These are phyloP conservation scores for Fraxinus americana DNA, from an alignment of 257 asterid species.

Conservation along the genomic window DNA sequence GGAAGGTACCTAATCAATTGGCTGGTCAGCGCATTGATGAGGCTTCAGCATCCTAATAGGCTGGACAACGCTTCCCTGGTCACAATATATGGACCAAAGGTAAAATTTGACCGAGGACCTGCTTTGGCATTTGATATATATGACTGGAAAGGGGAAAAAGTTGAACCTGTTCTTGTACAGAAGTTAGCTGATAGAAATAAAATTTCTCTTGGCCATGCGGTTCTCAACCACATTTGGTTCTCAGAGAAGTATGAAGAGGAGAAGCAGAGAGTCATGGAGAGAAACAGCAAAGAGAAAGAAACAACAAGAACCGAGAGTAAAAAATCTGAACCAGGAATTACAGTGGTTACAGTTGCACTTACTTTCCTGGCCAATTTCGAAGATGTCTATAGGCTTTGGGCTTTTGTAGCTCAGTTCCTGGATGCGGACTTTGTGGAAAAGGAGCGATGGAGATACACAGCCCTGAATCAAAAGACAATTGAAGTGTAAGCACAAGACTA, in stretches of 20 bases:
- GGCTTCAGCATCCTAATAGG: slow-evolving; percentile 86
- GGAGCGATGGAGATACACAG: slow-evolving; percentile 93
- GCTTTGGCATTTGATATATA: slow-evolving; percentile 79
- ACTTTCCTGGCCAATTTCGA: slow-evolving; percentile 79
- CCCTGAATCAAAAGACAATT: slow-evolving; percentile 72
- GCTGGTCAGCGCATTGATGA: slow-evolving; percentile 69
- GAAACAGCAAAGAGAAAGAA: slow-evolving; percentile 32
- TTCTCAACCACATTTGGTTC: slow-evolving; percentile 63
- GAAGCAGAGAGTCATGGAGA: slow-evolving; percentile 44
- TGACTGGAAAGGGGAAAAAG: slow-evolving; percentile 92
- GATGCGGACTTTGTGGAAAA: slow-evolving; percentile 94
- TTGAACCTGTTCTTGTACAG: slow-evolving; percentile 79
- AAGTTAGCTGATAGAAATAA: slow-evolving; percentile 78
- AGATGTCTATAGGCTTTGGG: slow-evolving; percentile 81
- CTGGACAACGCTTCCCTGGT: slow-evolving; percentile 63
- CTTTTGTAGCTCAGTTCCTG: slow-evolving; percentile 74
- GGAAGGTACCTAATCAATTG: slow-evolving; percentile 82
- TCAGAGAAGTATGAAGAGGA: slow-evolving; percentile 50
- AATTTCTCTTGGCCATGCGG: slow-evolving; percentile 68
- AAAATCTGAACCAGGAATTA: slow-evolving; percentile 39
- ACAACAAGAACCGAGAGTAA: slow-evolving; percentile 24
- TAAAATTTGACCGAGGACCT: slow-evolving; percentile 80
- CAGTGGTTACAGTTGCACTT: slow-evolving; percentile 67
- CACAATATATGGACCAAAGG: slow-evolving; percentile 81
- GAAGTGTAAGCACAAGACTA: slow-evolving; percentile 48